These are phyloP conservation scores for Suaeda aralocaspica DNA, from an alignment of 148 eudicot species.

Conservation along the genomic window DNA sequence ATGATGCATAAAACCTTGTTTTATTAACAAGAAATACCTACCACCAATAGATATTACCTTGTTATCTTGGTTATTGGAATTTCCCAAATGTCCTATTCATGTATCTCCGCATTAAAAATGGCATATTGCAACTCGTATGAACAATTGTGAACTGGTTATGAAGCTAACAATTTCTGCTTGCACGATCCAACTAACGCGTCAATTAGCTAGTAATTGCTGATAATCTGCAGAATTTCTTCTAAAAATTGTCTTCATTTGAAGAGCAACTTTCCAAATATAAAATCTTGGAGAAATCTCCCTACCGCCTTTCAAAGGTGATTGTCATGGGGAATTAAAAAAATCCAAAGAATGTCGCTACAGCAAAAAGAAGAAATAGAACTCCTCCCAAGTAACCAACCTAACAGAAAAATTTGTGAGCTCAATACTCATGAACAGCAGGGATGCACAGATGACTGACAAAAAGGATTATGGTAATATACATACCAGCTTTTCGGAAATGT, in stretches of 20 bases:
- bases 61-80: neutral
- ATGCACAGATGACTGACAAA: neutral
- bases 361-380: conserved; percentile 64
- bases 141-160: conserved; percentile 1
- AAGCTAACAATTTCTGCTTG: neutral
- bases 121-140: conserved; percentile 1
- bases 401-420: conserved; percentile 11
- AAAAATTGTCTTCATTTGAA: neutral
- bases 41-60: neutral
- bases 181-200: conserved; percentile 3
- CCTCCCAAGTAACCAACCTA: conserved; percentile 96
- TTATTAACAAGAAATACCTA: neutral
- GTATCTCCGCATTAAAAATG: neutral
- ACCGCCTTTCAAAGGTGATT: neutral
- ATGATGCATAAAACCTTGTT: conserved; percentile 5
- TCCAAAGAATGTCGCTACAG: conserved; percentile 89
- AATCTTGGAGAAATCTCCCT: neutral
- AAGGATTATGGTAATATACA: neutral
- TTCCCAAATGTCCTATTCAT: conserved; percentile 14
- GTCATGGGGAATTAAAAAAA: conserved; percentile 41
- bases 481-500: conserved; percentile 95
- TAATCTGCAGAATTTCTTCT: neutral
- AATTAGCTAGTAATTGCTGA: neutral
- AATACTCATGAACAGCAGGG: neutral
- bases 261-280: neutral